Evolutionary conservation across 345 rosid genomes (phyloP).

Genomic region (Salix udensis): DNA sequence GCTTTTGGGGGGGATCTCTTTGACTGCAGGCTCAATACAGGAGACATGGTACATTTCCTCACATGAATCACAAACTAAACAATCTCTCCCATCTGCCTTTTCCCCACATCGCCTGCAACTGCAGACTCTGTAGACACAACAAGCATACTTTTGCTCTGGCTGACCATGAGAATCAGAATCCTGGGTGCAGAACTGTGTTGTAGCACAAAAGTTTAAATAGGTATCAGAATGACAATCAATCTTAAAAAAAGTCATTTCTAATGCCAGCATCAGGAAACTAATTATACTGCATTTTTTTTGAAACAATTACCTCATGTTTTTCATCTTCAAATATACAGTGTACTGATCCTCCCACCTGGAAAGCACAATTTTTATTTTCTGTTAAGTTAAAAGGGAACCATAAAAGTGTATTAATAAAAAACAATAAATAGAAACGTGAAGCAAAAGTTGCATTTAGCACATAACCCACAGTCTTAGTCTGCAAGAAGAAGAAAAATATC

Average conservation of each 20-base stretch:
- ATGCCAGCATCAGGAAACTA: not conserved
- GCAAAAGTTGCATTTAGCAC: not conserved
- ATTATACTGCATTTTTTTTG: not conserved
- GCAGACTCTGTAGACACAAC: slow-evolving; percentile 34
- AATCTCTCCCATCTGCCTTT: slow-evolving; percentile 57
- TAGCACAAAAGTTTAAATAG: slow-evolving; percentile 11
- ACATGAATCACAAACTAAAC: slow-evolving; percentile 84
- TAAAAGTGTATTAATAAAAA: not conserved
- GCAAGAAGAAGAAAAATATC: not conserved
- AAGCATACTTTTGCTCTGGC: slow-evolving; percentile 39
- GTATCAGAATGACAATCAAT: not conserved
- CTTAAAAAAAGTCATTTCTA: not conserved
- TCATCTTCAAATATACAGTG: slow-evolving; percentile 16
- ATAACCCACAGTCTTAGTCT: not conserved
- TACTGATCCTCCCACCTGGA: slow-evolving; percentile 29
- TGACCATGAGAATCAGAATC: slow-evolving; percentile 42
- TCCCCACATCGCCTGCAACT: slow-evolving; percentile 60
- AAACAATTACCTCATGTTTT: slow-evolving; percentile 33
- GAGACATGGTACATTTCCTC: slow-evolving; percentile 79
- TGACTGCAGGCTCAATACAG: slow-evolving; percentile 69
- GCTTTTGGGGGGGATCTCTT: slow-evolving; percentile 51
- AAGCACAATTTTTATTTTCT: not conserved
- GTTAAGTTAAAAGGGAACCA: not conserved
- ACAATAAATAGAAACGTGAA: not conserved
- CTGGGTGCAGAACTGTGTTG: slow-evolving; percentile 34